Percentiles rank a stretch among this genome's conserved stretches.
These are phyloP conservation scores for Sistotremastrum suecicum DNA, from an alignment of 768 basidiomycete species.

Conservation along the genomic window DNA sequence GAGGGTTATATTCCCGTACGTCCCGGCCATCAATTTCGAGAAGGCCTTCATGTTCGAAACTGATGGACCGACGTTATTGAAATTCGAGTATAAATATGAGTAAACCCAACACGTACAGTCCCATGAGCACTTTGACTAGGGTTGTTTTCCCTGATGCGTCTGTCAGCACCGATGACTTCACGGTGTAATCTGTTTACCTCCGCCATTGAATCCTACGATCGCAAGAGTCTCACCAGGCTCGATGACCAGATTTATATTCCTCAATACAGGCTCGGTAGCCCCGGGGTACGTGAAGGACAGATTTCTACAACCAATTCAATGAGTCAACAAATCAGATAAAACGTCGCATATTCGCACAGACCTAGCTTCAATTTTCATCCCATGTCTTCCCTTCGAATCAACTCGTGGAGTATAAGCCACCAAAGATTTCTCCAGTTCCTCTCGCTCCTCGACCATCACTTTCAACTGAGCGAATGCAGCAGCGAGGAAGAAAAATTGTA, in stretches of 20 bases:
- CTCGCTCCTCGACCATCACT: slow-evolving; percentile 38
- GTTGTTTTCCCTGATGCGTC: slow-evolving; percentile 65
- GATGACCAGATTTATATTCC: slow-evolving; percentile 54
- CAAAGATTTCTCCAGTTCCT: slow-evolving; percentile 30
- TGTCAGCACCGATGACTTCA: background rate
- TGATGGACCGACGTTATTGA: too few relatives aligned
- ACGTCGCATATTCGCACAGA: slow-evolving; percentile 18
- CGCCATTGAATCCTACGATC: slow-evolving; percentile 76
- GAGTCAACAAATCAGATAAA: slow-evolving; percentile 4
- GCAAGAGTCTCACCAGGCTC: slow-evolving; percentile 69
- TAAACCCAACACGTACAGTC: slow-evolving; percentile 53
- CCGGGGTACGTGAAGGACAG: slow-evolving; percentile 75
- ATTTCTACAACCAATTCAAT: slow-evolving; percentile 24
- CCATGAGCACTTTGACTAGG: slow-evolving; percentile 65
- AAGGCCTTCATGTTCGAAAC: slow-evolving; percentile 31
- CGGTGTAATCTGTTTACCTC: slow-evolving; percentile 33
- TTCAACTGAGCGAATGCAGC: slow-evolving; percentile 66
- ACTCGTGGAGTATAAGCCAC: slow-evolving; percentile 1
- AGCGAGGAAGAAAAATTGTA: slow-evolving; percentile 77
- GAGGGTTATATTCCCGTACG: slow-evolving; percentile 47
- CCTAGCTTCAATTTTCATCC: slow-evolving; percentile 62
- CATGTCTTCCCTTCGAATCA: slow-evolving; percentile 17
- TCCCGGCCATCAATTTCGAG: slow-evolving; percentile 59
- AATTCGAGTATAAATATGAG: too few relatives aligned
- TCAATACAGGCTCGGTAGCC: slow-evolving; percentile 47